Base-by-base conservation (phyloP, 1,284 basidiomycete species). In the Cutaneotrichosporon dermatis region DNA sequence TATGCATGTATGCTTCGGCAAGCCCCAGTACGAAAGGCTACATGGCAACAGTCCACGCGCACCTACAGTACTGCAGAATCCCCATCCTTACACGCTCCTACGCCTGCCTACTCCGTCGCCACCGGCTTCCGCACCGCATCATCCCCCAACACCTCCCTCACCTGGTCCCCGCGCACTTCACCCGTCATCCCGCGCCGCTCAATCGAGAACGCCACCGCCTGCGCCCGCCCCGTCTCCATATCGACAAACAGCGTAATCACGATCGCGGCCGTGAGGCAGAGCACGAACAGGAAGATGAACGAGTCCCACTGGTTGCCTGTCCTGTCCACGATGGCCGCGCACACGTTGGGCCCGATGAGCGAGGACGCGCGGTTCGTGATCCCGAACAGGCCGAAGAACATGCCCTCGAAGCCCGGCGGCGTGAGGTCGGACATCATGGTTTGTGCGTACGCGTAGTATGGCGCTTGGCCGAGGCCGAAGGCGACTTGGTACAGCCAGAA, bases 341-440 rank as follows among this genome's bases (percentile, higher is more conserved):
- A 86, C 6, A 90, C 87, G 66, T 88, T 90, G 0, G 88, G 89
- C 0, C 88, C 88, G 49, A 90, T 85, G 83, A 89, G 87, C 2
- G 85, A 87, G 12, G 86, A 88, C 0, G 87, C 88, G n/a, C 88
- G 84, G 74, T 89, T 90, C 6, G 87, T 89, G 15, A 90, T 81
- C 3, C 88, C 89, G 63, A 88, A 90, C n/a, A 90, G 81, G 4
- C 88, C 87, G 70, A 89, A 90, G 75, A 88, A 89, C 86, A 87
- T 89, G 70, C 90, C 89, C 68, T 90, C 88, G 66, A 87, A 90
- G 0, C 88, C 89, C 0, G 88, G 88, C 12, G 89, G 88, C 25
- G 86, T 84, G 11, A 91, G 81, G 71, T 91, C 90, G 3, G 71
- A 56, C 67, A 91, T 89, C 44, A 64, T 57, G 1, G 53, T 61